Evolutionary conservation across 129 eudicot genomes (phyloP).

Genomic region (Daucus carota): DNA sequence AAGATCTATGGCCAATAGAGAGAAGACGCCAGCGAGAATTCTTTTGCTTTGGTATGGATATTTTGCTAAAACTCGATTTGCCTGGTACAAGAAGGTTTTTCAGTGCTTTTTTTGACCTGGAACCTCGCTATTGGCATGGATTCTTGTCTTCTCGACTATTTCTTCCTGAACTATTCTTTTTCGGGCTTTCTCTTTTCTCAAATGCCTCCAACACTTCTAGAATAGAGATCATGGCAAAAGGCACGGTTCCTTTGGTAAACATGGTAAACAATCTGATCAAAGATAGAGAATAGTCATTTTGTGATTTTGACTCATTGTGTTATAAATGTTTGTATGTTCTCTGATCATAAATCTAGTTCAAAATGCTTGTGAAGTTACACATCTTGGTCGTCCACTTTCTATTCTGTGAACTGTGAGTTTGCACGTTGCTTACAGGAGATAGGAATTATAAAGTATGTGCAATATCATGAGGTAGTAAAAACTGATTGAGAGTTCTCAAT

Average conservation of each 20-base stretch:
- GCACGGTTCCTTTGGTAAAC: conserved; percentile 79
- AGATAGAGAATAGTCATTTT: conserved; percentile 45
- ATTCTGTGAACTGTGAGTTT: neutral
- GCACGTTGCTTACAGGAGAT: neutral
- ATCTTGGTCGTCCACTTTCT: neutral
- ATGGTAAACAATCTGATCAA: conserved; percentile 71
- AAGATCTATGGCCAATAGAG: conserved; percentile 89
- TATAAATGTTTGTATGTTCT: neutral
- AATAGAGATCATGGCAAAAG: conserved; percentile 93
- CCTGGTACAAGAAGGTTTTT: conserved; percentile 85
- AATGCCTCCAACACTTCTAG: conserved; percentile 80
- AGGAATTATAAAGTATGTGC: neutral
- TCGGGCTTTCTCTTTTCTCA: conserved; percentile 79
- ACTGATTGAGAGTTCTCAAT: neutral
- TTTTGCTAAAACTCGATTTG: conserved; percentile 89
- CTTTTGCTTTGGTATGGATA: conserved; percentile 98
- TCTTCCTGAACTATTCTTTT: conserved; percentile 74
- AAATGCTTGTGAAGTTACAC: neutral
- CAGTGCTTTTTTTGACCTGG: conserved; percentile 85
- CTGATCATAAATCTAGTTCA: neutral
- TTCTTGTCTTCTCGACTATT: conserved; percentile 90
- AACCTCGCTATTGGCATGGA: conserved; percentile 98
- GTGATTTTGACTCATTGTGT: neutral
- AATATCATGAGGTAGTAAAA: neutral
- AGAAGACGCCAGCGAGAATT: conserved; percentile 90